Conservation (phyloP, 2,329 filamentous ascomycete genomes). For the Pseudocercospora crystallina region DNA sequence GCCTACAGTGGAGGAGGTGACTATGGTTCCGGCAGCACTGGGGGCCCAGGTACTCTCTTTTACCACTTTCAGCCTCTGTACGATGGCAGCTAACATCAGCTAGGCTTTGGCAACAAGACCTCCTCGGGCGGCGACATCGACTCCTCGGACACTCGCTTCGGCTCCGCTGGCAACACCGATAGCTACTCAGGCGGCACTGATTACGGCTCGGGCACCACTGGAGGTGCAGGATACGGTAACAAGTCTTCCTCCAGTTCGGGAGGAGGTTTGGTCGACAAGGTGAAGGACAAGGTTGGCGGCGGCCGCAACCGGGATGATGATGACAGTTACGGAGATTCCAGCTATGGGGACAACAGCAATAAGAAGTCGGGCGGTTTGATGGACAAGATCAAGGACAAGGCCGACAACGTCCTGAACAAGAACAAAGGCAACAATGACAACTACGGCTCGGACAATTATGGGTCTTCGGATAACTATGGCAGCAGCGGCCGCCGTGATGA, state of each 20-base stretch:
- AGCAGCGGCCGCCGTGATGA: slow-evolving; percentile 3
- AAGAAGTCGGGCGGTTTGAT: slow-evolving; percentile 1
- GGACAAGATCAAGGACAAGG: slow-evolving; percentile 16
- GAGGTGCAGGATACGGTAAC: slow-evolving; percentile 10
- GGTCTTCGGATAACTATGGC: slow-evolving; percentile 6
- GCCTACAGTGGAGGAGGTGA: slow-evolving; percentile 8
- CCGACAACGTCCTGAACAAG: slow-evolving; percentile 8
- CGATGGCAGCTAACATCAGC: neutral
- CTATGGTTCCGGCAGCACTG: slow-evolving; percentile 16
- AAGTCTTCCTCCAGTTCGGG: slow-evolving; percentile 8
- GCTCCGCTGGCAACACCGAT: slow-evolving; percentile 4
- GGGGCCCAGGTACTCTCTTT: slow-evolving; percentile 10
- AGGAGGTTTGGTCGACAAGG: slow-evolving; percentile 8
- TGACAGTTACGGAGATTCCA: neutral
- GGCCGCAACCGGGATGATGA: slow-evolving; percentile 9
- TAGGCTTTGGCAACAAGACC: slow-evolving; percentile 12
- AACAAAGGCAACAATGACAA: slow-evolving; percentile 2
- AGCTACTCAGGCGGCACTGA: slow-evolving; percentile 4
- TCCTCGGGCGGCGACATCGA: slow-evolving; percentile 1
- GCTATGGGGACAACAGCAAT: neutral
- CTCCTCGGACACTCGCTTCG: slow-evolving; percentile 5
- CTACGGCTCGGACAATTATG: slow-evolving; percentile 1
- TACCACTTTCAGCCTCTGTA: too few species aligned
- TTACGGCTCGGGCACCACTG: slow-evolving; percentile 7
- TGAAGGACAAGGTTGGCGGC: slow-evolving; percentile 49